These are phyloP conservation scores for Pisolithus orientalis DNA, from an alignment of 768 basidiomycete species.

Conservation along the genomic window DNA sequence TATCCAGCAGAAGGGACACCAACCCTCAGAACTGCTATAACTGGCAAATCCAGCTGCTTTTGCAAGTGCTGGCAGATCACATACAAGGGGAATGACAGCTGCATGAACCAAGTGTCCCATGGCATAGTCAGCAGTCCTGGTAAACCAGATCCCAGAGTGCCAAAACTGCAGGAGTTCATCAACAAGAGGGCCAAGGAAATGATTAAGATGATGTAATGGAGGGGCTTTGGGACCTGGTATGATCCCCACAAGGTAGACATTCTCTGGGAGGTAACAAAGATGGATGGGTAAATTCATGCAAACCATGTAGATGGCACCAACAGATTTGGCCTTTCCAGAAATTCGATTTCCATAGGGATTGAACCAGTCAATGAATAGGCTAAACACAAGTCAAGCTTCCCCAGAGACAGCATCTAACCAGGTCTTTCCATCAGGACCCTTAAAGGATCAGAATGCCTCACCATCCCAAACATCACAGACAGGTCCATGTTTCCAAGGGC, in stretches of 20 bases:
- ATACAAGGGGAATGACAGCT: conserved; percentile 24
- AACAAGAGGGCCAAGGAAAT: conserved; percentile 32
- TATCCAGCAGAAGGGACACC: conserved; percentile 19
- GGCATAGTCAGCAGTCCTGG: conserved; percentile 14
- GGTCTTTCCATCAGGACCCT: conserved; percentile 17
- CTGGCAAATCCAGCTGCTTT: conserved; percentile 19
- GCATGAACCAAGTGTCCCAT: conserved; percentile 23
- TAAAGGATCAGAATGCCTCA: conserved; percentile 16
- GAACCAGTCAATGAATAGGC: conserved; percentile 32
- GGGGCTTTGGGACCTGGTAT: conserved; percentile 20
- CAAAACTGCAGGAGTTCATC: conserved; percentile 31
- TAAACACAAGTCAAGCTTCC: conserved; percentile 21
- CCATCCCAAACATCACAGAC: conserved; percentile 24
- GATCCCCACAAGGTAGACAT: conserved; percentile 28
- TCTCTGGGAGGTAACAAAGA: conserved; percentile 25
- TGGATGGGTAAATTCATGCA: conserved; percentile 24
- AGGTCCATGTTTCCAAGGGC: too few relatives aligned
- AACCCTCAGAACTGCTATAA: conserved; percentile 1
- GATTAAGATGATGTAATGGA: conserved; percentile 26
- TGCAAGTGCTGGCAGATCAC: conserved; percentile 16
- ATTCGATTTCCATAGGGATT: conserved; percentile 30
- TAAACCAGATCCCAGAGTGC: conserved; percentile 24
- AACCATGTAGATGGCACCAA: conserved; percentile 26
- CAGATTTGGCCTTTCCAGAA: conserved; percentile 20
- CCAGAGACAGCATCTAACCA: conserved; percentile 11